A percentile compares a stretch with the other conserved stretches of the same genome.
Conservation (phyloP, 441 rosid genomes). For the Raphanus hybrid region DNA sequence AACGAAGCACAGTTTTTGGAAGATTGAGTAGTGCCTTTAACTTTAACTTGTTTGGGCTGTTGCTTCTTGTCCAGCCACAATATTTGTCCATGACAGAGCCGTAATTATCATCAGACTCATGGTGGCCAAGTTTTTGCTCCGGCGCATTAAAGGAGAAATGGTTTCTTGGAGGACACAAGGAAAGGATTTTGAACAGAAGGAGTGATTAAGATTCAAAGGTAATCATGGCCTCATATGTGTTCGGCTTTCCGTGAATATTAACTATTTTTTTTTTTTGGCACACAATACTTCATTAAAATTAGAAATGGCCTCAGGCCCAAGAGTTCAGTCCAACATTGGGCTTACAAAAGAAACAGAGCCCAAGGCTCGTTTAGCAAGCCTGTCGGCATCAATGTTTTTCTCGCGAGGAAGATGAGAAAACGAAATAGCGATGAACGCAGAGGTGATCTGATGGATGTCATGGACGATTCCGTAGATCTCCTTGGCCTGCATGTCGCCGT, state of each 20-base stretch:
- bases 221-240: slow-evolving; percentile 21
- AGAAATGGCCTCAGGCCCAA: too few species aligned
- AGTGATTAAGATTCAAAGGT: slow-evolving; percentile 26
- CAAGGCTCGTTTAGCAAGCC: too few species aligned
- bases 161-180: slow-evolving; percentile 17
- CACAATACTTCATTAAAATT: too few species aligned
- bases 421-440: too few species aligned
- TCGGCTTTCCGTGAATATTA: not conserved
- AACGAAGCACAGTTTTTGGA: not conserved
- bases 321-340: too few species aligned
- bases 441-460: too few species aligned
- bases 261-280: not conserved
- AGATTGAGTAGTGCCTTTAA: not conserved
- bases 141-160: slow-evolving; percentile 4
- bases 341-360: too few species aligned
- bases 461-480: too few species aligned
- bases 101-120: slow-evolving; percentile 35
- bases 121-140: slow-evolving; percentile 15
- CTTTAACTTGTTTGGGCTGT: not conserved
- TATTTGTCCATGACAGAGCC: slow-evolving; percentile 9
- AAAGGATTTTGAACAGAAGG: slow-evolving; percentile 15
- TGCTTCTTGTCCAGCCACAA: slow-evolving; percentile 38
- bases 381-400: too few species aligned
- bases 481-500: too few species aligned
- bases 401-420: too few species aligned